phyloP scores from a whole-genome alignment of 2,329 filamentous ascomycete genomes.

The Uncinocarpus reesii region DNA sequence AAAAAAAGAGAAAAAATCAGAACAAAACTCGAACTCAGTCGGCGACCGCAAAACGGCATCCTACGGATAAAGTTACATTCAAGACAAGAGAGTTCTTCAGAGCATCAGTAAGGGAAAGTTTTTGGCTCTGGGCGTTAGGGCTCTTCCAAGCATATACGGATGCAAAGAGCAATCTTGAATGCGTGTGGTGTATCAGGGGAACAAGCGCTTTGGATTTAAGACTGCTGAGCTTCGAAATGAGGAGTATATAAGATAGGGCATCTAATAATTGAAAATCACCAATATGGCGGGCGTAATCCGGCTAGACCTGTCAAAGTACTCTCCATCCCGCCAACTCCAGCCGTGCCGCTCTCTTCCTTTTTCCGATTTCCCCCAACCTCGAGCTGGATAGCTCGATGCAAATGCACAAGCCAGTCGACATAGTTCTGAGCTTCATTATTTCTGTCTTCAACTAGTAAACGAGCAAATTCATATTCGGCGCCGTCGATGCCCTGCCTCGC shows the following conservation, averaged over 20 bases:
- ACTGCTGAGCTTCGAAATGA: no score
- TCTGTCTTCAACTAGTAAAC: conserved; percentile 80
- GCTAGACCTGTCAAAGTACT: conserved; percentile 38
- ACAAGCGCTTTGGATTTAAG: no score
- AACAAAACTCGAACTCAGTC: no score
- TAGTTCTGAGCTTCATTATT: conserved; percentile 98
- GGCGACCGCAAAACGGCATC: no score
- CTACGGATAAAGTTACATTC: no score
- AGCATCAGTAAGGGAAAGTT: no score
- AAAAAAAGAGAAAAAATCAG: no score
- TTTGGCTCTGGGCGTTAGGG: no score
- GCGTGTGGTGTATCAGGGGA: no score
- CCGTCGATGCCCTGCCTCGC: conserved; percentile 88
- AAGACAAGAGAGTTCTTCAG: no score
- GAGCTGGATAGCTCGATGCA: conserved; percentile 85
- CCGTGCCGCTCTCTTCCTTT: conserved; percentile 34
- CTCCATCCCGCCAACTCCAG: conserved; percentile 21
- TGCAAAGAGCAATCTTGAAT: no score
- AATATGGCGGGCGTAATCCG: conserved; percentile 39
- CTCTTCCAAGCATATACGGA: no score
- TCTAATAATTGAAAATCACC: conserved; percentile 24
- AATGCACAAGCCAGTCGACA: conserved; percentile 94
- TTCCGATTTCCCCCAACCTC: conserved; percentile 52
- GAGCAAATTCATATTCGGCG: conserved; percentile 91
- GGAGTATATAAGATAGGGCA: conserved; percentile 1